These are phyloP conservation scores for Sherardia arvensis DNA, from an alignment of 257 asterid species.

Conservation along the genomic window DNA sequence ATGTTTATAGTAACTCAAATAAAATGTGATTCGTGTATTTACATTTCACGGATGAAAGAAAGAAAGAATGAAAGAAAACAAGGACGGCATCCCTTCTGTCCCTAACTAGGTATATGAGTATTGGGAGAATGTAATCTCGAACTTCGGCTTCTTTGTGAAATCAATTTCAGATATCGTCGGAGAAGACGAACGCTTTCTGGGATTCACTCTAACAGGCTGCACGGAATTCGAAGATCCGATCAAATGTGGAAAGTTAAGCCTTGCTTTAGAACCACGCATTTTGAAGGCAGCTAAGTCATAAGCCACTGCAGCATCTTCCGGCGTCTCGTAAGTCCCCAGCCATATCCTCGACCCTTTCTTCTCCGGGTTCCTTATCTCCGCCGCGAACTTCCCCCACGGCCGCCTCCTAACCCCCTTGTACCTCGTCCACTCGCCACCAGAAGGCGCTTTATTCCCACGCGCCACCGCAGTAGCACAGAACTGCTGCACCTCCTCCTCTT, in stretches of 20 bases:
- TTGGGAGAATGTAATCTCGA: background rate
- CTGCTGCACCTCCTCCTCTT: background rate
- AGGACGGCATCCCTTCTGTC: background rate
- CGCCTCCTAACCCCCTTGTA: background rate
- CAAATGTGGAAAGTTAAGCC: background rate
- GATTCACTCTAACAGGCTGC: background rate
- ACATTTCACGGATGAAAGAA: background rate
- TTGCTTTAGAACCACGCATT: background rate
- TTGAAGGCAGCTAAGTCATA: background rate
- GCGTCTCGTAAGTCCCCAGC: background rate
- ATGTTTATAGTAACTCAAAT: too few relatives aligned
- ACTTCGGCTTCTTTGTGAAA: background rate
- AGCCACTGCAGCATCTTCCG: background rate
- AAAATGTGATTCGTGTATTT: too few relatives aligned
- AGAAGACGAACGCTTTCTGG: background rate
- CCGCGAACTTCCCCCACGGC: background rate
- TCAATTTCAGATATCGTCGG: background rate
- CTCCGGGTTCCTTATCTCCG: background rate
- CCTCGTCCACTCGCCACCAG: background rate
- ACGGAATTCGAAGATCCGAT: background rate
- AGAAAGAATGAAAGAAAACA: background rate
- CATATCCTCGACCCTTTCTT: background rate
- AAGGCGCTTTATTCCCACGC: background rate
- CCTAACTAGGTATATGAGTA: background rate
- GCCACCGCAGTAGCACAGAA: background rate